Evolutionary conservation across 352 stramenopile species (phyloP).

Genomic region (Phytophthora litchii): DNA sequence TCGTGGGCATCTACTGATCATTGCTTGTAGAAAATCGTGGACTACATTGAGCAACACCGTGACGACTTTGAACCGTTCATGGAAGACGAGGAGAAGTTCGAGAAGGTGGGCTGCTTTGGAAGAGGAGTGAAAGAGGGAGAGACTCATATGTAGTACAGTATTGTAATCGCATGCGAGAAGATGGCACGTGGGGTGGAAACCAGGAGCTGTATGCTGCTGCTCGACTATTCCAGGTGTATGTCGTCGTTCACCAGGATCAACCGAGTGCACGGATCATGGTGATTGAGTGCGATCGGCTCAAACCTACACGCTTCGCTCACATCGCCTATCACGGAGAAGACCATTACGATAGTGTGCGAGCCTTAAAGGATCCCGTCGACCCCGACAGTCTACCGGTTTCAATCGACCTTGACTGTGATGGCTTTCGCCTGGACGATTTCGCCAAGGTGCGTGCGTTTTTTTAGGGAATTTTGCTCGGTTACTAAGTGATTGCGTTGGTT

Average conservation of each 20-base stretch:
- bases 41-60: conserved; percentile 75
- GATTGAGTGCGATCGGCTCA: conserved; percentile 72
- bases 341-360: conserved; percentile 84
- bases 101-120: conserved; percentile 49
- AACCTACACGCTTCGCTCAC: conserved; percentile 57
- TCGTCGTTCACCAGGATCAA: conserved; percentile 79
- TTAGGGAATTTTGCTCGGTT: conserved; percentile 17
- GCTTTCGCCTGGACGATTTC: conserved; percentile 62
- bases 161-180: conserved; percentile 75
- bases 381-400: conserved; percentile 38
- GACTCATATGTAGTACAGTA: conserved; percentile 48
- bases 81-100: conserved; percentile 88
- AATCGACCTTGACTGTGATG: conserved; percentile 65
- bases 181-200: conserved; percentile 85
- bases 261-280: conserved; percentile 52
- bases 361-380: conserved; percentile 48
- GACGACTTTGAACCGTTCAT: conserved; percentile 88
- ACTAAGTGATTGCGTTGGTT: conserved; percentile 13
- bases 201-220: conserved; percentile 80
- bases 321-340: conserved; percentile 77
- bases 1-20: too few species aligned
- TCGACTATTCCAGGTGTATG: conserved; percentile 72
- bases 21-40: conserved; percentile 60
- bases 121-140: not conserved
- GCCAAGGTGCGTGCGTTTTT: conserved; percentile 52